phyloP scores from a whole-genome alignment of 1,284 basidiomycete genomes.

The Austroboletus novae-zelandiae region DNA sequence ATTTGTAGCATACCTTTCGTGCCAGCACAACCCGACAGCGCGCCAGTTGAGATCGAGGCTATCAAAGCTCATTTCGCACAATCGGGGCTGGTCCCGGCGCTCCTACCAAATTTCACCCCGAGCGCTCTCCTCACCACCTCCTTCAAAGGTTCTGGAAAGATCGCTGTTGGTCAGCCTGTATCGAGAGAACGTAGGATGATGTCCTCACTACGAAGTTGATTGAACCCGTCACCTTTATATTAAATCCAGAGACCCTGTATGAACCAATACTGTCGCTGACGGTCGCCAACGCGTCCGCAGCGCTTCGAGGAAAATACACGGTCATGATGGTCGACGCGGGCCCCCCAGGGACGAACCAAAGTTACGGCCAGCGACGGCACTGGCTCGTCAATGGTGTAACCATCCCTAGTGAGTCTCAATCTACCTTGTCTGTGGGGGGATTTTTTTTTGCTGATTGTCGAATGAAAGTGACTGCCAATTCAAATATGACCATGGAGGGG shows the following conservation, averaged over 20 bases:
- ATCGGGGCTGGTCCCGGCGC: conserved; percentile 56
- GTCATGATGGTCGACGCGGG: conserved; percentile 72
- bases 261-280: conserved; percentile 49
- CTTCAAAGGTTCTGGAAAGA: conserved; percentile 48
- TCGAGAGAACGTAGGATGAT: conserved; percentile 49
- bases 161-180: conserved; percentile 59
- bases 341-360: conserved; percentile 53
- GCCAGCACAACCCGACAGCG: conserved; percentile 40
- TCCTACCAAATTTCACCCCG: conserved; percentile 57
- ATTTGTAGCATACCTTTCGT: conserved; percentile 38
- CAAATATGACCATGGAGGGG: conserved; percentile 45
- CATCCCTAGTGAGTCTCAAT: conserved; percentile 40
- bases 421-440: neutral
- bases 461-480: conserved; percentile 26
- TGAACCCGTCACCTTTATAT: neutral
- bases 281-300: conserved; percentile 44
- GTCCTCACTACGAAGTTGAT: neutral
- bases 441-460: conserved; percentile 1
- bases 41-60: conserved; percentile 44
- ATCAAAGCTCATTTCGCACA: conserved; percentile 61
- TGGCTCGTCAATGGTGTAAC: conserved; percentile 75
- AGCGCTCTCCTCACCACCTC: conserved; percentile 50
- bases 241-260: conserved; percentile 50
- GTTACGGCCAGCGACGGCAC: conserved; percentile 63
- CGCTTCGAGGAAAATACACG: conserved; percentile 53